Base-by-base conservation (phyloP, 1,284 basidiomycete genomes). In the Earliella scabrosa region DNA sequence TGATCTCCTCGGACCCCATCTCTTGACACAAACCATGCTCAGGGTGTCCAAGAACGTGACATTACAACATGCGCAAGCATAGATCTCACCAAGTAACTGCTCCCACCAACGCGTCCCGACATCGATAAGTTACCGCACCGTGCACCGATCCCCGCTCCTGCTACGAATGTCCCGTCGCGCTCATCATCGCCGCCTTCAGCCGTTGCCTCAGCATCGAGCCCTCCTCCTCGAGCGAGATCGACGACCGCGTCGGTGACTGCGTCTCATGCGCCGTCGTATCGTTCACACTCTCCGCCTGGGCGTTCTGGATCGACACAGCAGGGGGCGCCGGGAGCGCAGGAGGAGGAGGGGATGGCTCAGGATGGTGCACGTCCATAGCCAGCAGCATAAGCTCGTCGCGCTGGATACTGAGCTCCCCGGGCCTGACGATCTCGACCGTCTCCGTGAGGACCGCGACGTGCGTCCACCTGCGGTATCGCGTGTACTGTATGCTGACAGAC, bases 391-490 rank as follows among this genome's bases (percentile, higher is more conserved):
- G 50, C 26, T 59, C 54, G 45, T 61, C 58, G 7, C 61, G 56
- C 31, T 54, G 59, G 18, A 73, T 62, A 3, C 70, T 71, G 3
- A 64, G 60, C 34, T 68, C 65, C n/a, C 72, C 72, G 7, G 69
- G 68, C 45, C 73, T 75, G 2, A 84, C 82, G 21, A 78, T 71
- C 58, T 90, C 84, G 20, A 93, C 78, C 0, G 80, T 82, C 74
- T 95, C 93, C 14, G 78, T 82, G 45, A 93, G 83, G 11, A 91
- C 73, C 1, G 93, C 93, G 34, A 93, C 80, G 48, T 93, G 85
- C 3, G 88, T 90, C 93, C 93, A 95, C 51, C 91, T 79, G 49
- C 93, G 75, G 66, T 86, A 87, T 11, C 93, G 85, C 0, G 93
- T 95, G 69, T 92, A 95, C 87, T 92, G 65, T 7, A 53, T 47